Evolutionary conservation across 78 protist species (phyloP).

Genomic region (slime mould (Dictyostelium discoideum)): DNA sequence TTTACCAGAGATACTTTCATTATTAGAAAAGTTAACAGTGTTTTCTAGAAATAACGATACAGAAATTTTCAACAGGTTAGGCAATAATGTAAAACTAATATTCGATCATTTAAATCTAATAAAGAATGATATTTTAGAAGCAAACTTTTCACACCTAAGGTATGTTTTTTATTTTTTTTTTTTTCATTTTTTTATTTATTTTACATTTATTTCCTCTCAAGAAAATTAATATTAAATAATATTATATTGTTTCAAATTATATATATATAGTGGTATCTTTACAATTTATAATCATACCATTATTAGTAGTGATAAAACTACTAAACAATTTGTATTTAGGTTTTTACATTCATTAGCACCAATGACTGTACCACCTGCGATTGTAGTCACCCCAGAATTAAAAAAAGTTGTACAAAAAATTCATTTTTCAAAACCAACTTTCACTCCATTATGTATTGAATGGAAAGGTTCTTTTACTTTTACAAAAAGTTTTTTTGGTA

Average conservation of each 20-base stretch:
- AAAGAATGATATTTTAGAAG: constrained; percentile 37
- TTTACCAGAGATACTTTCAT: constrained; percentile 27
- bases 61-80: constrained; percentile 48
- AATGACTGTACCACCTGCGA: neutral
- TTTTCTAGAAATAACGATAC: constrained; percentile 8
- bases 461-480: constrained; percentile 57
- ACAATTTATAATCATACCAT: constrained; percentile 38
- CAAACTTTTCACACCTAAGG: constrained; percentile 24
- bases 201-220: neutral
- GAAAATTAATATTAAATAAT: no score
- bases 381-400: constrained; percentile 3
- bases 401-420: constrained; percentile 23
- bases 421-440: constrained; percentile 24
- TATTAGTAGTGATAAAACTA: constrained; percentile 26
- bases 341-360: constrained; percentile 62
- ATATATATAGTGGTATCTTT: constrained; percentile 17
- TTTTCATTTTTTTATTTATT: neutral
- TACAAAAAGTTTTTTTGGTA: constrained; percentile 49
- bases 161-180: neutral
- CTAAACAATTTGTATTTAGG: constrained; percentile 41
- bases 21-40: constrained; percentile 15
- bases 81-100: constrained; percentile 52
- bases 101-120: constrained; percentile 58
- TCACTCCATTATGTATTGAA: constrained; percentile 35
- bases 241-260: no score